phyloP scores from a whole-genome alignment of 306 rosid species.

The Corylus avellana region DNA sequence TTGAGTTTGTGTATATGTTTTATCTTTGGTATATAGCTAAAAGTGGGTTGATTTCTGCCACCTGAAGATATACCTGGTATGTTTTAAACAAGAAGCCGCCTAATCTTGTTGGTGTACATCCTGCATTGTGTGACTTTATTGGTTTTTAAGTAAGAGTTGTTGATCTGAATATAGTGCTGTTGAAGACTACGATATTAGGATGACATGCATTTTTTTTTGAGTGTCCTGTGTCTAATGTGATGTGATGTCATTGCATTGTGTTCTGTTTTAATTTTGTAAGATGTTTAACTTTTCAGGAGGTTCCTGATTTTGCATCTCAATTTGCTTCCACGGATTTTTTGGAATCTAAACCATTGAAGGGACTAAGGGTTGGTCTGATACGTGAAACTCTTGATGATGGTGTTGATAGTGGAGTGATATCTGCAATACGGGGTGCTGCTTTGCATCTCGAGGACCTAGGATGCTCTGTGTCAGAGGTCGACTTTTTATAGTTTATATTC shows the following conservation, averaged over 20 bases:
- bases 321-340: constrained; percentile 46
- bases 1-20: not conserved
- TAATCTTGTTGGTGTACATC: not conserved
- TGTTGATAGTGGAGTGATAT: constrained; percentile 71
- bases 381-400: constrained; percentile 86
- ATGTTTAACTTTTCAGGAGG: constrained; percentile 59
- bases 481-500: constrained; percentile 12
- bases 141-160: not conserved
- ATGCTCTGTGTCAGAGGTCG: constrained; percentile 79
- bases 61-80: not conserved
- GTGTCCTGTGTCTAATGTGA: not conserved
- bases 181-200: not conserved
- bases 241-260: not conserved
- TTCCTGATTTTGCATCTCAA: constrained; percentile 59
- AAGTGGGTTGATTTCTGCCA: not conserved
- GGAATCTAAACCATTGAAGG: constrained; percentile 86
- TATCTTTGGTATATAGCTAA: not conserved
- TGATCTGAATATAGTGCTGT: not conserved
- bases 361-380: constrained; percentile 82
- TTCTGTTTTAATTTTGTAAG: constrained; percentile 12
- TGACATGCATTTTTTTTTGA: not conserved
- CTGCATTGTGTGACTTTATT: not conserved
- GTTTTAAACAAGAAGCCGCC: not conserved
- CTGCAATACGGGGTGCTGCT: constrained; percentile 80
- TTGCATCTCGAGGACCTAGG: constrained; percentile 90